A percentile compares a stretch with the other conserved stretches of the same genome.
phyloP scores from a whole-genome alignment of 2,329 filamentous ascomycete species.

The Colletotrichum aenigma region DNA sequence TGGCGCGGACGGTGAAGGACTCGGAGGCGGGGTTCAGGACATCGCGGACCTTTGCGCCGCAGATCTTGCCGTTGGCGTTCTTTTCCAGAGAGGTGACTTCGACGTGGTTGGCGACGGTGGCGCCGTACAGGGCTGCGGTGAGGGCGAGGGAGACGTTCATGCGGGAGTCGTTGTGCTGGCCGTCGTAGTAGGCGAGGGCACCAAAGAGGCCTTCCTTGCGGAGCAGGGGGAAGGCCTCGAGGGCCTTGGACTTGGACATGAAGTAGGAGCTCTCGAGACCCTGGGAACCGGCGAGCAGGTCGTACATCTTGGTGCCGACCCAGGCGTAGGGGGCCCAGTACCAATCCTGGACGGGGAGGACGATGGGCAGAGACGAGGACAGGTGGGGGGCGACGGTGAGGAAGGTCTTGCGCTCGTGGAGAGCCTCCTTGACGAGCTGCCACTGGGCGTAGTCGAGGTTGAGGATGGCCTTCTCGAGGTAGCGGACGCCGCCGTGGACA shows the following conservation, averaged over 20 bases:
- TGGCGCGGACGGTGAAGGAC: constrained; percentile 74
- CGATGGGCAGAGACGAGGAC: constrained; percentile 80
- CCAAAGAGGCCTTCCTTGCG: constrained; percentile 76
- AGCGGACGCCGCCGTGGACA: constrained; percentile 83
- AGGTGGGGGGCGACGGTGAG: constrained; percentile 83
- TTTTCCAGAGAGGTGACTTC: constrained; percentile 79
- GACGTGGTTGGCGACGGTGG: constrained; percentile 80
- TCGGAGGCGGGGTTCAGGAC: constrained; percentile 64
- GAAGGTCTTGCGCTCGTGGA: constrained; percentile 84
- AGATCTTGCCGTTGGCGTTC: constrained; percentile 70
- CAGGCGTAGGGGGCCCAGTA: constrained; percentile 81
- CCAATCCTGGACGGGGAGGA: constrained; percentile 83
- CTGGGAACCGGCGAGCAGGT: constrained; percentile 80
- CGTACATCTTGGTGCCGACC: constrained; percentile 77
- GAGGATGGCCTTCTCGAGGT: constrained; percentile 86
- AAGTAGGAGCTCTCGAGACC: constrained; percentile 87
- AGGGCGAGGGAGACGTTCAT: constrained; percentile 87
- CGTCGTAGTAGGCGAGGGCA: constrained; percentile 85
- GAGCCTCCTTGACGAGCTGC: constrained; percentile 78
- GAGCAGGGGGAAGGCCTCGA: constrained; percentile 80
- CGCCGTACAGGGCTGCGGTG: constrained; percentile 80
- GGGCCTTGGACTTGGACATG: constrained; percentile 75
- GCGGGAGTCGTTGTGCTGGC: constrained; percentile 84
- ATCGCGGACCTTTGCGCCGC: constrained; percentile 61
- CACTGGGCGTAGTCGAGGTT: constrained; percentile 86